phyloP scores from a whole-genome alignment of 2,329 filamentous ascomycete species.

The Bertia moriformis region DNA sequence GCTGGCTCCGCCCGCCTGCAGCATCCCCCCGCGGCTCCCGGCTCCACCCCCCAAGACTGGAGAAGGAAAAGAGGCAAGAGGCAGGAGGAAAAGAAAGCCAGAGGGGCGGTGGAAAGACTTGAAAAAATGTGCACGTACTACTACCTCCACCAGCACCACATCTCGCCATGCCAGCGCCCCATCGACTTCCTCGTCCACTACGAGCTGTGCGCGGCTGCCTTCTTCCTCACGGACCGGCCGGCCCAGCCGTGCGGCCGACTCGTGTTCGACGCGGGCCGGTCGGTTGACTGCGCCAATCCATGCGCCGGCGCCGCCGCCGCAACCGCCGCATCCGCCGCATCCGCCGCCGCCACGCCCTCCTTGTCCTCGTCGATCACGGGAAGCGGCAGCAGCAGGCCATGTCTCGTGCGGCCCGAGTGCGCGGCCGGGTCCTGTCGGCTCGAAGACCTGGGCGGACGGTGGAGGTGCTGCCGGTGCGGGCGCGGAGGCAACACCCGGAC shows the following conservation, averaged over 20 bases:
- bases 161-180: conserved; percentile 23
- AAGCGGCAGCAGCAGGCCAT: too few relatives aligned
- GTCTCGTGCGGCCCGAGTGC: conserved; percentile 28
- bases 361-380: too few relatives aligned
- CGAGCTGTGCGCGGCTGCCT: conserved; percentile 23
- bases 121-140: conserved; percentile 31
- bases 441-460: conserved; percentile 28
- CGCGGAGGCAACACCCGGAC: conserved; percentile 27
- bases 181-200: conserved; percentile 26
- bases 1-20: too few relatives aligned
- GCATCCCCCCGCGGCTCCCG: too few relatives aligned
- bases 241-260: not conserved
- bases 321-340: too few relatives aligned
- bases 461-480: conserved; percentile 33
- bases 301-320: conserved; percentile 6
- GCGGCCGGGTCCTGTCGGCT: conserved; percentile 30
- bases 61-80: too few relatives aligned
- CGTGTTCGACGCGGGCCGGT: conserved; percentile 9
- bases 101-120: not conserved
- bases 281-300: conserved; percentile 9
- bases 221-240: too few relatives aligned
- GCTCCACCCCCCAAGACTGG: too few relatives aligned
- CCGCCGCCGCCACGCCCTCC: too few relatives aligned
- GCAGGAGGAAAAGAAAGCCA: too few relatives aligned
- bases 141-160: conserved; percentile 34